phyloP scores from a whole-genome alignment of 192 early-diverging fungal species.

The Coemansia sp. region DNA sequence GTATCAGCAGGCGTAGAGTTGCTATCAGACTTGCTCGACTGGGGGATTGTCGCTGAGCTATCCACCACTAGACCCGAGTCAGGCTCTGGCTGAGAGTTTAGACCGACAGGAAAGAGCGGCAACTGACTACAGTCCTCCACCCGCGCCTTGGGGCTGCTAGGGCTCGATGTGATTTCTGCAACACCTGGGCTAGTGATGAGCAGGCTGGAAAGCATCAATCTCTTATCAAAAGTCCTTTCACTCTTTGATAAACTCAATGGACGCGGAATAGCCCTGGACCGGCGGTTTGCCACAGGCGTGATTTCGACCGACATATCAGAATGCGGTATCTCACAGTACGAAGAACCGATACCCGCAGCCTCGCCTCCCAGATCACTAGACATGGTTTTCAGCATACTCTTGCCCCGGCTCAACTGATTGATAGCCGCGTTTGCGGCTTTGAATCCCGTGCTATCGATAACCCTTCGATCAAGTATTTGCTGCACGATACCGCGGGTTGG shows the following conservation, averaged over 20 bases:
- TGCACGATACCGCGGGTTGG: conserved; percentile 36
- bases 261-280: conserved; percentile 19
- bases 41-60: background rate
- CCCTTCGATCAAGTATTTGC: conserved; percentile 37
- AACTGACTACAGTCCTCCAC: background rate
- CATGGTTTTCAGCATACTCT: background rate
- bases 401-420: conserved; percentile 1
- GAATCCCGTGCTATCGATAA: conserved; percentile 10
- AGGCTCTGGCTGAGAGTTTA: background rate
- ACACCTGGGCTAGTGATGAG: conserved; percentile 2
- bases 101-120: background rate
- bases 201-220: conserved; percentile 39
- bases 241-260: conserved; percentile 30
- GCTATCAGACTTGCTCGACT: background rate
- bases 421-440: conserved; percentile 1
- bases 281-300: conserved; percentile 32
- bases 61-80: background rate
- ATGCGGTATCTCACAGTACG: background rate
- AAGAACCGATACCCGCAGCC: background rate
- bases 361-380: conserved; percentile 25
- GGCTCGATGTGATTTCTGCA: background rate
- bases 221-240: conserved; percentile 37
- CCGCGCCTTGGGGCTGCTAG: background rate
- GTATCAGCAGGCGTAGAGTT: background rate
- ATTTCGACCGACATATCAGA: conserved; percentile 7